phyloP scores from a whole-genome alignment of 257 asterid species.

The Solanum chilense region DNA sequence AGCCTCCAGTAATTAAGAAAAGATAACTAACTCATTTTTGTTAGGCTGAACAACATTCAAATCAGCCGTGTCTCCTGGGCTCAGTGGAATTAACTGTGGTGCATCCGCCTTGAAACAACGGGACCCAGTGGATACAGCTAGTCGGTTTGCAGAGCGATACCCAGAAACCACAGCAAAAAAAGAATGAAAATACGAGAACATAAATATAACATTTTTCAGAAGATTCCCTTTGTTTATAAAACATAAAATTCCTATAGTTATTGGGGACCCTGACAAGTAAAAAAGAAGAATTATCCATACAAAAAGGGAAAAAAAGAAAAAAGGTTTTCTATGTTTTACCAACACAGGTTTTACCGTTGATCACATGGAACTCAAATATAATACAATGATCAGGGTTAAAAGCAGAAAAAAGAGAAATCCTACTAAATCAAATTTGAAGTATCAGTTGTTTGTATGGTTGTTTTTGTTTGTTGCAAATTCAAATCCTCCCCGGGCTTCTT shows the following conservation, averaged over 20 bases:
- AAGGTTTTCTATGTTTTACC: neutral
- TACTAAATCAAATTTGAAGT: constrained; percentile 56
- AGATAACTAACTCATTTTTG: neutral
- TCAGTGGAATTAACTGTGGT: no score
- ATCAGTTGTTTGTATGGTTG: constrained; percentile 57
- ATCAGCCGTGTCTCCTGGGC: no score
- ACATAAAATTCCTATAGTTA: neutral
- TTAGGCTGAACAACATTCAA: neutral
- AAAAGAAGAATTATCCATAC: neutral
- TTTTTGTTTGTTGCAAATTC: constrained; percentile 39
- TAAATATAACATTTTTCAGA: neutral
- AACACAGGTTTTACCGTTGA: neutral
- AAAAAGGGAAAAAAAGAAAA: neutral
- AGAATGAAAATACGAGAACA: neutral
- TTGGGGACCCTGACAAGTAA: neutral
- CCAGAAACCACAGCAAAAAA: no score
- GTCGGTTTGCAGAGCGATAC: no score
- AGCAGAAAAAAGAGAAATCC: neutral
- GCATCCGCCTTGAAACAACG: no score
- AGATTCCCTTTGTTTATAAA: neutral
- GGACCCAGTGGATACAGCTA: no score
- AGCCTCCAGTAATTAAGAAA: no score
- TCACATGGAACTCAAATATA: constrained; percentile 16
- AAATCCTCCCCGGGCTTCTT: constrained; percentile 33
- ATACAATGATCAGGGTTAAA: constrained; percentile 21